Conservation (phyloP, 306 rosid genomes). For the Lotus japonicus region DNA sequence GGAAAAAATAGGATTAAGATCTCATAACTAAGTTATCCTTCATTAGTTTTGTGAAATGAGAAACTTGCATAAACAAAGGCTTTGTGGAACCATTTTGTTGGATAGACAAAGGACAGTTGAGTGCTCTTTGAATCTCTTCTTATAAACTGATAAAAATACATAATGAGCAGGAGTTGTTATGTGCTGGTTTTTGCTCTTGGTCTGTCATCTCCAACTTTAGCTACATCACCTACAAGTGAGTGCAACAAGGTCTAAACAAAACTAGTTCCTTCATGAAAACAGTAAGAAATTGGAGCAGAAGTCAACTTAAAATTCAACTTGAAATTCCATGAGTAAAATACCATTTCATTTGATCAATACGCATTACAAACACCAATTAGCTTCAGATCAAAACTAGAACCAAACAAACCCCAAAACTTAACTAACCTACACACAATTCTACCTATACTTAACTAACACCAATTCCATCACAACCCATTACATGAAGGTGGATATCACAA, state of each 20-base stretch:
- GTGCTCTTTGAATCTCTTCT: neutral
- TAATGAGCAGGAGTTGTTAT: conserved; percentile 45
- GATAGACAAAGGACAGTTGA: conserved; percentile 30
- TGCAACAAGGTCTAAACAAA: neutral
- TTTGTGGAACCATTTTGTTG: conserved; percentile 25
- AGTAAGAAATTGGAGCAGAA: too few species aligned
- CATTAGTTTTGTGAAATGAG: neutral
- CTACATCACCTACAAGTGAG: conserved; percentile 84
- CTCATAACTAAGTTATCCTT: neutral
- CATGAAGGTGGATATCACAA: too few species aligned
- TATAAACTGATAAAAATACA: neutral
- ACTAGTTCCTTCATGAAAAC: conserved; percentile 4
- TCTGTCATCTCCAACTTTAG: conserved; percentile 62
- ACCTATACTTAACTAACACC: too few species aligned
- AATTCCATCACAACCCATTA: too few species aligned
- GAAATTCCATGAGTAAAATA: too few species aligned
- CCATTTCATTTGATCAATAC: too few species aligned
- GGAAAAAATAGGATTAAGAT: too few species aligned
- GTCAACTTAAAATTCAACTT: too few species aligned
- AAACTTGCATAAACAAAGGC: neutral
- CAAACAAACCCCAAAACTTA: too few species aligned
- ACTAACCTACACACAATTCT: too few species aligned
- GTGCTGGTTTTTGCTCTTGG: conserved; percentile 37
- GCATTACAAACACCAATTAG: too few species aligned
- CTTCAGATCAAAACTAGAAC: too few species aligned